Conservation (phyloP, 2,329 filamentous ascomycete species). For the Cadophora malorum region DNA sequence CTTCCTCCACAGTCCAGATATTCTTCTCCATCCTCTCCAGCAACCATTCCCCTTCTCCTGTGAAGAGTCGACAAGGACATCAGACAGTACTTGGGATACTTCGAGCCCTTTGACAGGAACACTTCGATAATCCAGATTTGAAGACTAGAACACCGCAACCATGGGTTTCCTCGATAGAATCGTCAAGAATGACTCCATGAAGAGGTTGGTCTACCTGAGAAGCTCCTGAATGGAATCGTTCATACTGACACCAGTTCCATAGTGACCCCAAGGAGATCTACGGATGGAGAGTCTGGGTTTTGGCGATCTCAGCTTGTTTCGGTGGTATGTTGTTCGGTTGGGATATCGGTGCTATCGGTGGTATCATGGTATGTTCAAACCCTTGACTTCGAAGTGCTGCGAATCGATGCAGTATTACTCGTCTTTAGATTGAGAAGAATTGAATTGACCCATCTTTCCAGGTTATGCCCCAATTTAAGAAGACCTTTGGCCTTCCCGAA, state of each 20-base stretch:
- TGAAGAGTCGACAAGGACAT: background rate
- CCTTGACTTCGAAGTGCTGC: slow-evolving; percentile 46
- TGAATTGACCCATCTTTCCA: background rate
- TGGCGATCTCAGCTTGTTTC: slow-evolving; percentile 59
- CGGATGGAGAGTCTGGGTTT: slow-evolving; percentile 62
- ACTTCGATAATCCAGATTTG: background rate
- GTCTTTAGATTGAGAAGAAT: background rate
- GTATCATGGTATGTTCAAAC: slow-evolving; percentile 62
- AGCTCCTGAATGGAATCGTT: background rate
- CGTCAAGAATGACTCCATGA: slow-evolving; percentile 72
- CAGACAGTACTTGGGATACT: background rate
- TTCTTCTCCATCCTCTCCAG: background rate
- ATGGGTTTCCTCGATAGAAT: slow-evolving; percentile 42
- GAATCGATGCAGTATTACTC: slow-evolving; percentile 45
- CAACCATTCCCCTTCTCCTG: background rate
- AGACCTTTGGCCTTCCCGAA: slow-evolving; percentile 14
- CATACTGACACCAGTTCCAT: background rate
- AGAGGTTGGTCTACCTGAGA: slow-evolving; percentile 44
- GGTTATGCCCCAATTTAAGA: slow-evolving; percentile 13
- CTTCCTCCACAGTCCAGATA: background rate
- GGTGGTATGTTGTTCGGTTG: slow-evolving; percentile 69
- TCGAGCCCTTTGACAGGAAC: background rate
- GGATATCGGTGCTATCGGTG: slow-evolving; percentile 74
- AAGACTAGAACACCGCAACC: slow-evolving; percentile 17
- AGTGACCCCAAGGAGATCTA: slow-evolving; percentile 43